phyloP scores from a whole-genome alignment of 805 yeast genomes.

The Candida mattraensis region DNA sequence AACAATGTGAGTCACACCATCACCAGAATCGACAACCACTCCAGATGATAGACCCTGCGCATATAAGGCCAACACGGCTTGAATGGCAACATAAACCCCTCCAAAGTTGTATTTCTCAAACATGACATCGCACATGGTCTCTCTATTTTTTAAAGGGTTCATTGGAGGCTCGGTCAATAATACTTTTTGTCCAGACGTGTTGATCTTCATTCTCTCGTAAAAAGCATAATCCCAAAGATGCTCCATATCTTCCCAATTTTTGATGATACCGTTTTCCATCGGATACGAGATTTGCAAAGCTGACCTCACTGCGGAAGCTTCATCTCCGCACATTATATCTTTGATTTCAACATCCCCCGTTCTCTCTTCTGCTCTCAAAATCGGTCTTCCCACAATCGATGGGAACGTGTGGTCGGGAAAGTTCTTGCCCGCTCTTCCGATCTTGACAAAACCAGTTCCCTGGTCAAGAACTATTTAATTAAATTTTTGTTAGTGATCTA shows the following conservation, averaged over 20 bases:
- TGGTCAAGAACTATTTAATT: slow-evolving; percentile 77
- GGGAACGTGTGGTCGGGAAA: slow-evolving; percentile 98
- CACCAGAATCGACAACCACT: slow-evolving; percentile 98
- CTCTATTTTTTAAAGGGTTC: slow-evolving; percentile 91
- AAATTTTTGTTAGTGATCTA: slow-evolving; percentile 1
- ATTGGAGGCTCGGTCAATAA: slow-evolving; percentile 96
- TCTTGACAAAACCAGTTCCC: slow-evolving; percentile 98
- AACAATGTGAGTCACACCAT: slow-evolving; percentile 97
- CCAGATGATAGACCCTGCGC: slow-evolving; percentile 97
- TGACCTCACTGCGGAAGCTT: slow-evolving; percentile 88
- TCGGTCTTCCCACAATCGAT: slow-evolving; percentile 96
- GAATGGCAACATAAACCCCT: slow-evolving; percentile 93
- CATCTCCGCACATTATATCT: slow-evolving; percentile 97
- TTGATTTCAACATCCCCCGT: slow-evolving; percentile 74
- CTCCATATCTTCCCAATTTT: slow-evolving; percentile 98
- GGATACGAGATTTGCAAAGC: slow-evolving; percentile 93
- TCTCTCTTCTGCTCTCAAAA: slow-evolving; percentile 93
- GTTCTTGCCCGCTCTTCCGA: slow-evolving; percentile 95
- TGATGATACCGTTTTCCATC: slow-evolving; percentile 97
- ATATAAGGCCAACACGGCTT: slow-evolving; percentile 95
- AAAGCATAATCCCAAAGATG: slow-evolving; percentile 98
- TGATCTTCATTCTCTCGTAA: slow-evolving; percentile 82
- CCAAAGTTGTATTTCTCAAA: slow-evolving; percentile 88
- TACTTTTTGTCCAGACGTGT: slow-evolving; percentile 72
- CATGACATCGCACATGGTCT: slow-evolving; percentile 88